Base-by-base conservation (phyloP, 1,284 basidiomycete genomes). In the Sporisorium iseilematis-ciliati region DNA sequence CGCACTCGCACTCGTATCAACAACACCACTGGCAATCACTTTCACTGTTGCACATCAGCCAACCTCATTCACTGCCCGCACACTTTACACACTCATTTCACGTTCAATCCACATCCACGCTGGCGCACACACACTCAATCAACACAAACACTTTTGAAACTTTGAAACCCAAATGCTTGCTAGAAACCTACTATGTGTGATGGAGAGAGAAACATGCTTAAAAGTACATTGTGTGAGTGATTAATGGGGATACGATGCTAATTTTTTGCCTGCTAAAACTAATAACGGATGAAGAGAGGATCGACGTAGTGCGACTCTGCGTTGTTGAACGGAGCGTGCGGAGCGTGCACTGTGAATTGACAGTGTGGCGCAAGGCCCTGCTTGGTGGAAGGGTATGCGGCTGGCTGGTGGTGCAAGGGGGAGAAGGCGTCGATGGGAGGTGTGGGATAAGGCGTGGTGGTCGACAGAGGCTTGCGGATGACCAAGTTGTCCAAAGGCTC, bases 301-400 rank as follows among this genome's bases (percentile, higher is more conserved):
- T 77, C 75, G 42, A 77, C 64, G 50, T 73, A 77, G 42, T 59
- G 61, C 1, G 65, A 48, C 40, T 77, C 65, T 12, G 75, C 75
- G 31, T 77, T 77, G 70, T 77, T 77, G 69, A 77, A 77, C 10
- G 69, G 75, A 43, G 69, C 74, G 29, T 76, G 74, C n/a, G 74
- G 58, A 12, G 69, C 63, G 29, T 65, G 63, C 25, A 52, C 55
- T 10, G 58, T 31, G 14, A 58, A 58, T 12, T 43, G 59, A 2
- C 53, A 18, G 21, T 16, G 38, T 12, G 16, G 38, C 59, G 60
- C 48, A 16, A 29, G 16, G 31, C 35, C 59, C n/a, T 55, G 59
- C 56, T 66, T 72, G 29, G 43, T n/a, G 20, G 58, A 38, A 38
- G 49, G n/a, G 29, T 57, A 62, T 23, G 25, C 26, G n/a, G 29